Conservation (phyloP, 352 stramenopile genomes). For the Globisporangium emineosum region DNA sequence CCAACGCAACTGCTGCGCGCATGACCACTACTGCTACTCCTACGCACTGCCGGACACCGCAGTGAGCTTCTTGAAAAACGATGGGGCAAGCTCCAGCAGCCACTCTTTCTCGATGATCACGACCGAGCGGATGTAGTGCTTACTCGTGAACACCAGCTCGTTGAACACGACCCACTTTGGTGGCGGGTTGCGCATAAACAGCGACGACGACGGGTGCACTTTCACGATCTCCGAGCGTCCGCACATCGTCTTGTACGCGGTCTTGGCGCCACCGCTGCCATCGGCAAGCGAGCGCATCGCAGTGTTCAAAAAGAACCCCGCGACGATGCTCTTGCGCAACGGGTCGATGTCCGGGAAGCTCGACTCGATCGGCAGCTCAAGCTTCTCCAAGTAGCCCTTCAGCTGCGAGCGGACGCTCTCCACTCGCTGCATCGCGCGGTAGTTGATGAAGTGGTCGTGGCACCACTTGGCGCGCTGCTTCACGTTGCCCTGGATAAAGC, state of each 20-base stretch:
- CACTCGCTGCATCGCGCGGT: constrained; percentile 79
- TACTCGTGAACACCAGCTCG: constrained; percentile 89
- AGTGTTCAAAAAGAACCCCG: constrained; percentile 87
- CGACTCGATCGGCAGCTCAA: constrained; percentile 63
- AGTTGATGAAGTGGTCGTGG: constrained; percentile 85
- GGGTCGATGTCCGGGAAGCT: constrained; percentile 76
- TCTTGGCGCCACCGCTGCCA: constrained; percentile 61
- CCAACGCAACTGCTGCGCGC: background rate
- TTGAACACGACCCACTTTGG: constrained; percentile 88
- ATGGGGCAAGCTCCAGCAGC: constrained; percentile 79
- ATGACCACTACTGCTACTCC: constrained; percentile 4
- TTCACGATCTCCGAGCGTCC: constrained; percentile 81
- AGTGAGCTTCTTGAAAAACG: constrained; percentile 77
- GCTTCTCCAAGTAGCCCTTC: constrained; percentile 65
- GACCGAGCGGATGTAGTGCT: constrained; percentile 89
- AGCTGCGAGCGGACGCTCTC: constrained; percentile 79
- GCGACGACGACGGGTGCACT: constrained; percentile 84
- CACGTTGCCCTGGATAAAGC: constrained; percentile 58
- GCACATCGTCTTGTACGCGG: constrained; percentile 85
- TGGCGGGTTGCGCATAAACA: constrained; percentile 87
- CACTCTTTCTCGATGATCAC: constrained; percentile 88
- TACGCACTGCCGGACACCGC: constrained; percentile 9
- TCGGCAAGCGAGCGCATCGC: constrained; percentile 83
- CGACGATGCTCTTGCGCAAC: constrained; percentile 85
- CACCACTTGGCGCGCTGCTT: constrained; percentile 88